phyloP scores from a whole-genome alignment of 192 early-diverging fungal genomes.

The Entrophospora sp. region DNA sequence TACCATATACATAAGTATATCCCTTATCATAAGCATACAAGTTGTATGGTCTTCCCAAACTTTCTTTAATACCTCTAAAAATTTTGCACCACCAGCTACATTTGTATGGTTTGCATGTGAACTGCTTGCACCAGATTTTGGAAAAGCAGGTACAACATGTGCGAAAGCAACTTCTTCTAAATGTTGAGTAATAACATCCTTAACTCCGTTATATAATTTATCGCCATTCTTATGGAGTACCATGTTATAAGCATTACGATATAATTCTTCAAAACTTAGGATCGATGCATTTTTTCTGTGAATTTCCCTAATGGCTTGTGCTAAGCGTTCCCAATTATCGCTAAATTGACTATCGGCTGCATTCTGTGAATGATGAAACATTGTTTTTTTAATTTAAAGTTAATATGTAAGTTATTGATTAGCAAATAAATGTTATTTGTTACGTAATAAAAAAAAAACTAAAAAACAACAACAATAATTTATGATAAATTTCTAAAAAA shows the following conservation, averaged over 20 bases:
- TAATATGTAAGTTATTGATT: neutral
- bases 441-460: too few species aligned
- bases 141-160: slow-evolving; percentile 55
- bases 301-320: slow-evolving; percentile 72
- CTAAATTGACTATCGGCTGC: slow-evolving; percentile 32
- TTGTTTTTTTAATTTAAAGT: neutral
- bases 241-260: slow-evolving; percentile 83
- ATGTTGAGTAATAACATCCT: slow-evolving; percentile 60
- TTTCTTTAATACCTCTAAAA: slow-evolving; percentile 58
- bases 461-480: too few species aligned
- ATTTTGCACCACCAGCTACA: slow-evolving; percentile 33
- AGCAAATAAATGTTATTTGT: neutral
- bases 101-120: slow-evolving; percentile 36
- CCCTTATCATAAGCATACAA: slow-evolving; percentile 76
- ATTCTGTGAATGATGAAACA: slow-evolving; percentile 18
- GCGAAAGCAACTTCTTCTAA: slow-evolving; percentile 50
- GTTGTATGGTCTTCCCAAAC: slow-evolving; percentile 86
- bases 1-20: slow-evolving; percentile 84
- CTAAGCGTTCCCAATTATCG: slow-evolving; percentile 54
- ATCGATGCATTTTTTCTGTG: slow-evolving; percentile 70
- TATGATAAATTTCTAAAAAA: too few species aligned
- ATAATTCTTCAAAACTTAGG: slow-evolving; percentile 85
- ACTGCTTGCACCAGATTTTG: slow-evolving; percentile 35
- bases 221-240: slow-evolving; percentile 78
- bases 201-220: slow-evolving; percentile 69